Conservation (phyloP, 2,329 filamentous ascomycete genomes). For the Arthroderma uncinatum region DNA sequence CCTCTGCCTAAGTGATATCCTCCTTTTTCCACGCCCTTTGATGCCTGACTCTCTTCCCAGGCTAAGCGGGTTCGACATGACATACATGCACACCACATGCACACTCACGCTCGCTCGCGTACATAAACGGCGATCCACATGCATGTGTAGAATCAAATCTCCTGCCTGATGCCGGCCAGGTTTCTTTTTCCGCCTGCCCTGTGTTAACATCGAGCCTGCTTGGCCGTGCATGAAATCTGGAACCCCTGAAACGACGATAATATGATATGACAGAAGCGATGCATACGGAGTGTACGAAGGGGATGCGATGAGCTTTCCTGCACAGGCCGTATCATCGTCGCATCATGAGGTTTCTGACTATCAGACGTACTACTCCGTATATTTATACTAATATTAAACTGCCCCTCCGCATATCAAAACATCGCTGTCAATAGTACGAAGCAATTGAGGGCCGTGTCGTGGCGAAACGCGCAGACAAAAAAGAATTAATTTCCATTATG, state of each 20-base stretch:
- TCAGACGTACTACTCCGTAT: background rate
- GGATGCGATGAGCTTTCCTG: too few species aligned
- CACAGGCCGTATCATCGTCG: background rate
- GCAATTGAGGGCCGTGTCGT: background rate
- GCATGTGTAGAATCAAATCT: conserved; percentile 4
- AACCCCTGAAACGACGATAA: background rate
- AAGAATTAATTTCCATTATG: background rate
- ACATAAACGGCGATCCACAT: background rate
- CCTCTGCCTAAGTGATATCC: background rate
- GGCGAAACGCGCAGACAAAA: background rate
- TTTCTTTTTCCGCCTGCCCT: background rate
- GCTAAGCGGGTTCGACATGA: background rate
- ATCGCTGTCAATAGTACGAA: background rate
- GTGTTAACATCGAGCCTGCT: background rate
- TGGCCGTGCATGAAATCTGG: background rate
- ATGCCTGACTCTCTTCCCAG: background rate
- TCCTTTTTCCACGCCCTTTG: background rate
- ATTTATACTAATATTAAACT: background rate
- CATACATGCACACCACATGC: background rate
- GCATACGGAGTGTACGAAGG: background rate
- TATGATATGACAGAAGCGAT: background rate
- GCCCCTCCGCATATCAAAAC: background rate
- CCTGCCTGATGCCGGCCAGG: background rate
- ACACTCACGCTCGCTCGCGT: background rate
- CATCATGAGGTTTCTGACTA: background rate